A percentile compares a stretch with the other conserved stretches of the same genome.
Conservation (phyloP, 805 yeast species). For the Ogataea trehalophila region DNA sequence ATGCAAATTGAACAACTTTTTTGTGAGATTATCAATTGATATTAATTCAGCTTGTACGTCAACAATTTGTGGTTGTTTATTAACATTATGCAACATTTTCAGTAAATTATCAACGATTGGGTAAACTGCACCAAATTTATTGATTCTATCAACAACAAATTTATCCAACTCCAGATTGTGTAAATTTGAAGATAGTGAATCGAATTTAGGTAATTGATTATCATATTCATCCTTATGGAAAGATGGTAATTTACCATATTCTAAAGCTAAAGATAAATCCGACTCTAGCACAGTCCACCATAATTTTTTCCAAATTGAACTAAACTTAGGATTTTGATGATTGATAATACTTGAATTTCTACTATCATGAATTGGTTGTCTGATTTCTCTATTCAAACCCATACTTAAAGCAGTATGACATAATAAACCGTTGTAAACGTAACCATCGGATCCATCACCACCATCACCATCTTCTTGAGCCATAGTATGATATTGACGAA, state of each 20-base stretch:
- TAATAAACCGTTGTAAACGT: constrained; percentile 33
- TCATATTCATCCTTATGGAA: constrained; percentile 15
- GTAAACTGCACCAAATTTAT: constrained; percentile 13
- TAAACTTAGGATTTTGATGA: constrained; percentile 11
- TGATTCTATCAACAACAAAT: constrained; percentile 15
- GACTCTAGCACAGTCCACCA: constrained; percentile 23
- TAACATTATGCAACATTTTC: constrained; percentile 16
- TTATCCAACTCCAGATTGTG: constrained; percentile 16
- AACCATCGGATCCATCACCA: constrained; percentile 37
- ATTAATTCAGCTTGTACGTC: constrained; percentile 19
- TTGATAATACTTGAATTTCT: background rate
- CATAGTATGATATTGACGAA: constrained; percentile 36
- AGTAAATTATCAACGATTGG: constrained; percentile 18
- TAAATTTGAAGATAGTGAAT: constrained; percentile 11
- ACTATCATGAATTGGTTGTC: constrained; percentile 5
- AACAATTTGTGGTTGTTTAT: constrained; percentile 15
- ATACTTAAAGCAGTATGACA: constrained; percentile 38
- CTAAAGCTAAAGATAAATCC: constrained; percentile 21
- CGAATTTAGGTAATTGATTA: constrained; percentile 11
- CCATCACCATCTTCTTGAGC: constrained; percentile 52
- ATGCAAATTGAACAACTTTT: background rate
- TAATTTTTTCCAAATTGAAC: constrained; percentile 26
- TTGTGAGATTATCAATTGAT: constrained; percentile 7
- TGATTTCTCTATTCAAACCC: constrained; percentile 42
- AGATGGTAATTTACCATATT: constrained; percentile 20